Evolutionary conservation across 805 yeast species (phyloP).

Genomic region (Ogataea ramenticola): DNA sequence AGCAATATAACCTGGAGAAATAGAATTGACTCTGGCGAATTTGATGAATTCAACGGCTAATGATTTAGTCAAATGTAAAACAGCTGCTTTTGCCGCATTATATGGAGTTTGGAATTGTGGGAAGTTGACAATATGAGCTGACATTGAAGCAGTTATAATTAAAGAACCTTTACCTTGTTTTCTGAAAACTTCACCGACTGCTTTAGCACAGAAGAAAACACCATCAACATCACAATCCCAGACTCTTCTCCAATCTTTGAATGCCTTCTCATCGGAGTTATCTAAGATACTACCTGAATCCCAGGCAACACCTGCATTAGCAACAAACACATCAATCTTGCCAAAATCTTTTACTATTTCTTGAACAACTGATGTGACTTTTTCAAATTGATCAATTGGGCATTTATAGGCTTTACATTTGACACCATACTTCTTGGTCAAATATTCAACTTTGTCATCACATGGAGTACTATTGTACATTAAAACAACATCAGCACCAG

Average conservation of each 20-base stretch:
- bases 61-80: slow-evolving; percentile 67
- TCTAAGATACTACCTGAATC: slow-evolving; percentile 47
- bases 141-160: slow-evolving; percentile 83
- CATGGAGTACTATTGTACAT: slow-evolving; percentile 60
- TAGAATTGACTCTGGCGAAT: slow-evolving; percentile 76
- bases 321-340: slow-evolving; percentile 74
- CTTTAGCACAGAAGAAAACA: slow-evolving; percentile 72
- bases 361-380: slow-evolving; percentile 41
- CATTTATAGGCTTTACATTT: slow-evolving; percentile 60
- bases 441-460: slow-evolving; percentile 50
- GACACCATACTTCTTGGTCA: slow-evolving; percentile 53
- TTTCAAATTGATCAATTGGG: slow-evolving; percentile 40
- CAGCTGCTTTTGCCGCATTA: slow-evolving; percentile 83
- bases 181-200: slow-evolving; percentile 65
- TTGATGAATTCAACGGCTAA: slow-evolving; percentile 87
- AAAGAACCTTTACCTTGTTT: slow-evolving; percentile 71
- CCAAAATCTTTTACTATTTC: slow-evolving; percentile 65
- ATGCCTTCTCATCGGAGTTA: slow-evolving; percentile 35
- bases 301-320: slow-evolving; percentile 90
- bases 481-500: slow-evolving; percentile 78
- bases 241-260: slow-evolving; percentile 62
- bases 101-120: slow-evolving; percentile 86
- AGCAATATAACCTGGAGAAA: slow-evolving; percentile 81
- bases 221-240: slow-evolving; percentile 74
- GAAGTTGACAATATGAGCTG: slow-evolving; percentile 78